Conservation (phyloP, 2,329 filamentous ascomycete species). For the Xylaria sp. region DNA sequence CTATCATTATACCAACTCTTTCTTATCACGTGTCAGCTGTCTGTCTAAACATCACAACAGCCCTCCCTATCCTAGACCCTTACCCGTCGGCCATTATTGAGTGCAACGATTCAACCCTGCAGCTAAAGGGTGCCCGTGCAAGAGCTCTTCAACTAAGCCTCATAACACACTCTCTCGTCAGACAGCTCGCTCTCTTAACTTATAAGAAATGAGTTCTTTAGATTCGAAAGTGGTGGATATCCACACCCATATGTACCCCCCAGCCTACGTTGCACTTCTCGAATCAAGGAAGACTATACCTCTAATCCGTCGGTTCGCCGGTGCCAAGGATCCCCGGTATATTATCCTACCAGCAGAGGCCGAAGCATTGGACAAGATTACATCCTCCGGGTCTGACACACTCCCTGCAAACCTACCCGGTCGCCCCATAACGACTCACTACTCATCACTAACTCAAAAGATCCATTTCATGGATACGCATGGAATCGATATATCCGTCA, state of each 20-base stretch:
- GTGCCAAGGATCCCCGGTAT: conserved; percentile 68
- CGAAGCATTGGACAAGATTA: conserved; percentile 60
- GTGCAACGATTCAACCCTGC: not conserved
- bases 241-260: conserved; percentile 77
- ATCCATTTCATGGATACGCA: conserved; percentile 89
- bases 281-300: conserved; percentile 72
- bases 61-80: too few relatives aligned
- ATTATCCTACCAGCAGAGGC: conserved; percentile 69
- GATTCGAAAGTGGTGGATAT: conserved; percentile 68
- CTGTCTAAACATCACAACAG: not conserved
- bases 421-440: conserved; percentile 84
- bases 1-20: conserved; percentile 1
- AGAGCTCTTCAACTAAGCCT: not conserved
- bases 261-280: conserved; percentile 70
- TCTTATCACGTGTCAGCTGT: conserved; percentile 15
- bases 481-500: conserved; percentile 82
- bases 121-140: not conserved
- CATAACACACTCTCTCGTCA: not conserved
- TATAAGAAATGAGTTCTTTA: conserved; percentile 51
- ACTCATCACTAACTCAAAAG: conserved; percentile 82
- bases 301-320: conserved; percentile 74
- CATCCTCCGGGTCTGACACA: conserved; percentile 51
- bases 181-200: not conserved
- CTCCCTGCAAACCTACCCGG: conserved; percentile 70
- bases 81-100: not conserved